These are phyloP conservation scores for Penicillium argentinense DNA, from an alignment of 495 filamentous ascomycete genomes.

Conservation along the genomic window DNA sequence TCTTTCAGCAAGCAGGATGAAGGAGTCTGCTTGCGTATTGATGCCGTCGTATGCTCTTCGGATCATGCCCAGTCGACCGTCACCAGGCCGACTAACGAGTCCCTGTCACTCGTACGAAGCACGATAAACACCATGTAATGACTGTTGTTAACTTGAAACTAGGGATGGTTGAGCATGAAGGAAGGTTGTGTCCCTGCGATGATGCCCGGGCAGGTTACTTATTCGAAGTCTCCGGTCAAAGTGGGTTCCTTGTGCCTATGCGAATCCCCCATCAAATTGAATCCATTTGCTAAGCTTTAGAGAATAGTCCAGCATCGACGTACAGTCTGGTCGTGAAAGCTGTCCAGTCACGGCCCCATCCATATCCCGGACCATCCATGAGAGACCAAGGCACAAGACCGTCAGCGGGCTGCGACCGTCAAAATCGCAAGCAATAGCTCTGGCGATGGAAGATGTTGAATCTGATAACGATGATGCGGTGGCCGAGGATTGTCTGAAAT, in stretches of 20 bases:
- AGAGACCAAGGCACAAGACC: constrained; percentile 14
- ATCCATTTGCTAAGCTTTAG: not conserved
- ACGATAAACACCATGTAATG: not conserved
- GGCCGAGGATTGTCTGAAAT: not conserved
- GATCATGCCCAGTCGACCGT: not conserved
- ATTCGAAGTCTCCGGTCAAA: not conserved
- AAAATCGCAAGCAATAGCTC: not conserved
- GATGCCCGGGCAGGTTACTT: not conserved
- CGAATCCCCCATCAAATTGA: not conserved
- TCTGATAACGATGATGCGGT: not conserved
- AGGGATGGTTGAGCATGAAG: constrained; percentile 1
- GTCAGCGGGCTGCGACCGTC: constrained; percentile 15
- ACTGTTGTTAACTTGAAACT: not conserved
- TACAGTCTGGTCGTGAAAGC: not conserved
- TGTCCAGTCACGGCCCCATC: not conserved
- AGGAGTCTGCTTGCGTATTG: not conserved
- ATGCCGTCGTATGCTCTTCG: not conserved
- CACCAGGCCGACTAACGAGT: not conserved
- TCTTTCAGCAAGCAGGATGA: not conserved
- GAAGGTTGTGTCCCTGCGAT: not conserved
- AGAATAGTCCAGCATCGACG: not conserved
- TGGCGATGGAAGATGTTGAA: not conserved
- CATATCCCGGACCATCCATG: not conserved
- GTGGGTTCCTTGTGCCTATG: not conserved
- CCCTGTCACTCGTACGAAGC: not conserved